Evolutionary conservation across 495 filamentous ascomycete genomes (phyloP).

Genomic region (Penicillium cataractarum): DNA sequence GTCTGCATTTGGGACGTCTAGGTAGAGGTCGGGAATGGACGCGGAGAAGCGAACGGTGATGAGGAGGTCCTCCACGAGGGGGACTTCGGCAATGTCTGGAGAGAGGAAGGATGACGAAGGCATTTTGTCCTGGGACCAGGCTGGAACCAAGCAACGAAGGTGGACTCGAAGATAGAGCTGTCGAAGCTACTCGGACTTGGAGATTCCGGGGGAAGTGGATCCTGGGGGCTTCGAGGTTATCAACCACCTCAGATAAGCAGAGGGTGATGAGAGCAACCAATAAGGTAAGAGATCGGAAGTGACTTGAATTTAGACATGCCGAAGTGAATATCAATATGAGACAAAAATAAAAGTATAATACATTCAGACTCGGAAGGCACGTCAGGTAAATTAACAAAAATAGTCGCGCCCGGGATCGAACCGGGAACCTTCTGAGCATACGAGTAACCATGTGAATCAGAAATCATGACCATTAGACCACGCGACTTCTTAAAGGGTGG

Average conservation of each 20-base stretch:
- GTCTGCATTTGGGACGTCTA: constrained; percentile 68
- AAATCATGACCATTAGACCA: constrained; percentile 30
- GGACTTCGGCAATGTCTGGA: constrained; percentile 20
- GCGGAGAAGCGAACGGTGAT: constrained; percentile 88
- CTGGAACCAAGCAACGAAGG: not conserved
- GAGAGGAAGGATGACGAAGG: constrained; percentile 25
- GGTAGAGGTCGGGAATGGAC: constrained; percentile 77
- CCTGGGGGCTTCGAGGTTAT: not conserved
- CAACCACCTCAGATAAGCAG: not conserved
- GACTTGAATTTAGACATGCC: no score
- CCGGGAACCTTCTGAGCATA: constrained; percentile 38
- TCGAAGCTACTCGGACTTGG: not conserved
- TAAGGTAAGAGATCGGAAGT: no score
- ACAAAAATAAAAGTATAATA: no score
- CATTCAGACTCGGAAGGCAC: no score
- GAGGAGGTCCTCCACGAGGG: constrained; percentile 55
- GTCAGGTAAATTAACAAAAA: constrained; percentile 11
- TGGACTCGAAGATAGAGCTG: not conserved
- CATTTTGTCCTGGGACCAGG: constrained; percentile 9
- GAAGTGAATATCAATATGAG: no score
- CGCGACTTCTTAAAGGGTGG: constrained; percentile 6
- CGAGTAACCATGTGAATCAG: constrained; percentile 29
- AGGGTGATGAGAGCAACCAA: not conserved
- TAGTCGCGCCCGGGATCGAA: constrained; percentile 49
- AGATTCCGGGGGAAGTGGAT: not conserved